Conservation (phyloP, 805 yeast species). For the Metschnikowia shivogae region DNA sequence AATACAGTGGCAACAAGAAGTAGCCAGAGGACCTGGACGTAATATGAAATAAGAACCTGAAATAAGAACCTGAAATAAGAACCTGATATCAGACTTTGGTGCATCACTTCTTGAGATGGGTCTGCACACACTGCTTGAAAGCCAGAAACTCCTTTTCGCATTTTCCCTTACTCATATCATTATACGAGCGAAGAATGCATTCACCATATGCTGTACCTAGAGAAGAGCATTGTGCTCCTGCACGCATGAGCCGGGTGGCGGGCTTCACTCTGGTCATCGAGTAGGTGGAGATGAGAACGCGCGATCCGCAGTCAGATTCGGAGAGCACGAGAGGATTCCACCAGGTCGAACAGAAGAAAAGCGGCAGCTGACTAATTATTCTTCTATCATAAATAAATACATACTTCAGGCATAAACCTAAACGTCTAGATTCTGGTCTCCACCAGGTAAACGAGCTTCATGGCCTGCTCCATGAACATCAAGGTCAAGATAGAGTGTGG, state of each 20-base stretch:
- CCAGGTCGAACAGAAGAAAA: no score
- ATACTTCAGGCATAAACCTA: no score
- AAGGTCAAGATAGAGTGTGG: conserved; percentile 91
- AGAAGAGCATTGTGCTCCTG: conserved; percentile 38
- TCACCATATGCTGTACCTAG: conserved; percentile 50
- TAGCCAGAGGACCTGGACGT: no score
- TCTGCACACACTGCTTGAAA: conserved; percentile 49
- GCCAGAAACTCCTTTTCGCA: conserved; percentile 48
- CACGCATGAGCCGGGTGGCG: conserved; percentile 36
- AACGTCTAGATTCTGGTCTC: conserved; percentile 17
- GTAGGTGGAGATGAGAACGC: neutral
- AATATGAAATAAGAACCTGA: no score
- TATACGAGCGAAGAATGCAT: conserved; percentile 49
- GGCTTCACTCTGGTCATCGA: conserved; percentile 34
- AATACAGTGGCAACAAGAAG: no score
- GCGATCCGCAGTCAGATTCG: neutral
- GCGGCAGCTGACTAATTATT: no score
- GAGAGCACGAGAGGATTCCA: no score
- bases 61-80: no score
- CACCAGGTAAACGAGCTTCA: conserved; percentile 48
- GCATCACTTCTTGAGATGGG: conserved; percentile 24
- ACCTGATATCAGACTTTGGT: no score
- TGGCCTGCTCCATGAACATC: conserved; percentile 93
- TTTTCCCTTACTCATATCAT: conserved; percentile 47
- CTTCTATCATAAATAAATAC: no score